phyloP scores from a whole-genome alignment of 257 asterid species.

The Lantana camara region DNA sequence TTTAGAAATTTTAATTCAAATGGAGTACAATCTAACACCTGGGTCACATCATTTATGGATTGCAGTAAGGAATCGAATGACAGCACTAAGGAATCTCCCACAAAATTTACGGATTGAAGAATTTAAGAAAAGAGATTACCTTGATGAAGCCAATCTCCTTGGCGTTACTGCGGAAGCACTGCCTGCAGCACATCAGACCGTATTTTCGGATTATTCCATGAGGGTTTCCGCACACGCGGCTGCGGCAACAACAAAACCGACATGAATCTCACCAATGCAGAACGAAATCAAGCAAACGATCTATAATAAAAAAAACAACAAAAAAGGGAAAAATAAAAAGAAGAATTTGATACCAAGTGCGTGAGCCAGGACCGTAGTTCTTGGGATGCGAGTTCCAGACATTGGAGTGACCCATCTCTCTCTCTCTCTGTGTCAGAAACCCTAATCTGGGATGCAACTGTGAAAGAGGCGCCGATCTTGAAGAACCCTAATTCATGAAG shows the following conservation, averaged over 20 bases:
- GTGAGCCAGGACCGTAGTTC: constrained; percentile 54
- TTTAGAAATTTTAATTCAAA: no score
- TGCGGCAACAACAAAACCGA: constrained; percentile 7
- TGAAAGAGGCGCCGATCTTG: neutral
- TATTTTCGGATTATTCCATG: constrained; percentile 42
- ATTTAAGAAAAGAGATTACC: no score
- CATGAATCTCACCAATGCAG: neutral
- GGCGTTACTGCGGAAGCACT: constrained; percentile 54
- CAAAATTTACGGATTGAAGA: no score
- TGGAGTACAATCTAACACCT: no score
- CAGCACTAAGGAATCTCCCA: no score
- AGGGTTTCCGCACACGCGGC: constrained; percentile 49
- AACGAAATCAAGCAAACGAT: neutral
- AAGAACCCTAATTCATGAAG: constrained; percentile 1
- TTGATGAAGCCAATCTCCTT: constrained; percentile 53
- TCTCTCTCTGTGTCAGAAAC: constrained; percentile 15
- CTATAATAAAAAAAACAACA: no score
- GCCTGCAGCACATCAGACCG: constrained; percentile 52
- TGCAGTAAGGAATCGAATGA: no score
- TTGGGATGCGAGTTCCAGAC: constrained; percentile 58
- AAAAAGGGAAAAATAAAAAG: neutral
- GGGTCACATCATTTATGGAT: no score
- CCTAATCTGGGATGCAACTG: neutral
- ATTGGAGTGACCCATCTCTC: constrained; percentile 51
- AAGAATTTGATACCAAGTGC: constrained; percentile 38